phyloP scores from a whole-genome alignment of 495 filamentous ascomycete genomes.

The Xylaria castorea region DNA sequence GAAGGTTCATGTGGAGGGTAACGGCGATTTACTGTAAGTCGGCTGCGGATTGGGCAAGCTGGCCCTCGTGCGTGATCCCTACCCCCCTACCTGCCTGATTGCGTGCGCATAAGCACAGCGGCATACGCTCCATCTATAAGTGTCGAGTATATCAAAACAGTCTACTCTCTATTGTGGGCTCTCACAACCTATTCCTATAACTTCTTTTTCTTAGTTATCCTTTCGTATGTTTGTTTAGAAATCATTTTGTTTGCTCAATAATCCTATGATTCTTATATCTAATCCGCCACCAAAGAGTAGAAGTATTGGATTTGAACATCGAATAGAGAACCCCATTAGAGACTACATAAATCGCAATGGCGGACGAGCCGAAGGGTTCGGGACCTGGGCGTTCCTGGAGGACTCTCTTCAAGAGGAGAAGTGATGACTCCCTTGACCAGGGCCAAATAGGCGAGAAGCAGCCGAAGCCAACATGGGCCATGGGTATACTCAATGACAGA shows the following conservation, averaged over 20 bases:
- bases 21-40: neutral
- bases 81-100: neutral
- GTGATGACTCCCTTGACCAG: conserved; percentile 21
- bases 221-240: neutral
- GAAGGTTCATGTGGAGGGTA: conserved; percentile 14
- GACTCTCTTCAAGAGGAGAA: conserved; percentile 29
- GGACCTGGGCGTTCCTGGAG: conserved; percentile 18
- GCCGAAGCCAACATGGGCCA: conserved; percentile 64
- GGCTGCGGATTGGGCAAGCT: neutral
- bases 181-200: neutral
- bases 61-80: neutral
- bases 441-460: conserved; percentile 25
- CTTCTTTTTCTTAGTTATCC: neutral
- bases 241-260: neutral
- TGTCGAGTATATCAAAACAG: neutral
- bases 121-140: neutral
- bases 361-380: conserved; percentile 1
- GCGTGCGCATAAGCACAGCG: conserved; percentile 3
- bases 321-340: neutral
- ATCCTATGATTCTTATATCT: neutral
- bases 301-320: neutral
- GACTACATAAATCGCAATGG: conserved; percentile 11
- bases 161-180: neutral
- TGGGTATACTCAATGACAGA: conserved; percentile 85
- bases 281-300: neutral